These are phyloP conservation scores for Linum usitatissimum DNA, from an alignment of 345 rosid species.

Conservation along the genomic window DNA sequence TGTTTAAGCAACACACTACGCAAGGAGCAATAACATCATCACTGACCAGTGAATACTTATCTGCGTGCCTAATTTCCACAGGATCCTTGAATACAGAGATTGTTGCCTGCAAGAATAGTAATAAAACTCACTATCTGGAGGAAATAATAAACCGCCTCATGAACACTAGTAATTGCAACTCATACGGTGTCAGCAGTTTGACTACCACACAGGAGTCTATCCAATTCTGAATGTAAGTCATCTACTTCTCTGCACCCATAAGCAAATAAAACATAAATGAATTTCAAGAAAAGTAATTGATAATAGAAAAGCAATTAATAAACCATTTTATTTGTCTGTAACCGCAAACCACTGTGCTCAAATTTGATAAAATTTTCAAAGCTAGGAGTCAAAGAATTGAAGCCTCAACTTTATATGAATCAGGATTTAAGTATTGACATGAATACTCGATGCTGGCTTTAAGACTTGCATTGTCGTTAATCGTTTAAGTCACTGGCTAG, in stretches of 20 bases:
- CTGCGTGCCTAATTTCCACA: constrained; percentile 32
- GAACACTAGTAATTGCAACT: constrained; percentile 16
- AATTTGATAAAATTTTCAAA: too few relatives aligned
- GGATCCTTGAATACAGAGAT: constrained; percentile 26
- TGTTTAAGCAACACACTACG: constrained; percentile 4
- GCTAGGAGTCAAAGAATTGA: not conserved
- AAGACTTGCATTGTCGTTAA: not conserved
- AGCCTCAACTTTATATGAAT: not conserved
- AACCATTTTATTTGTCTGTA: too few relatives aligned
- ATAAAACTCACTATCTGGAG: constrained; percentile 14
- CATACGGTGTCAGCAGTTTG: constrained; percentile 45
- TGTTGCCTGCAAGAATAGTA: constrained; percentile 33
- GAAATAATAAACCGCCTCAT: constrained; percentile 11
- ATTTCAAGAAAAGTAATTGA: not conserved
- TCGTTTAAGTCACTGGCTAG: not conserved
- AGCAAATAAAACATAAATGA: constrained; percentile 18
- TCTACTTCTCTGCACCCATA: constrained; percentile 56
- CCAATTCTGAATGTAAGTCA: constrained; percentile 41
- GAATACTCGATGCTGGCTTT: too few relatives aligned
- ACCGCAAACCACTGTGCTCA: not conserved
- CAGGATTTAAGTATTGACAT: too few relatives aligned
- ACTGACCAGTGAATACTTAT: constrained; percentile 41
- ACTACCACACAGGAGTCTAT: constrained; percentile 29
- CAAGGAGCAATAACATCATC: constrained; percentile 9
- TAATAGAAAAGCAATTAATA: not conserved